phyloP scores from a whole-genome alignment of 2,329 filamentous ascomycete genomes.

The Claviceps spartinae region DNA sequence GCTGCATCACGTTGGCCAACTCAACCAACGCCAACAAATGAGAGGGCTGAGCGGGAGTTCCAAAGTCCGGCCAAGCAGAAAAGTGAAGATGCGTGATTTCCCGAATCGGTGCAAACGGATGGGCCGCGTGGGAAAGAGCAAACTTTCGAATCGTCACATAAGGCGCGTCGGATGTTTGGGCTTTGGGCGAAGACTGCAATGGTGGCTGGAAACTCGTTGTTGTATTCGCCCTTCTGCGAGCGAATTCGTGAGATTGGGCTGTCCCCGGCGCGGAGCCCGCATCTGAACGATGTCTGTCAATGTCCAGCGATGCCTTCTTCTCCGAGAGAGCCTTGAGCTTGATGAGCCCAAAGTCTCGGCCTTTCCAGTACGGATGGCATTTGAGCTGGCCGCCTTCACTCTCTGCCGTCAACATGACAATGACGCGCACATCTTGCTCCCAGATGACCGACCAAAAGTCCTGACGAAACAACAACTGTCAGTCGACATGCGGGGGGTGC shows the following conservation, averaged over 20 bases:
- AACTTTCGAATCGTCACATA: slow-evolving; percentile 81
- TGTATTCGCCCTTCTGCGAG: slow-evolving; percentile 40
- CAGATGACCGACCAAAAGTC: slow-evolving; percentile 98
- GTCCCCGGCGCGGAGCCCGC: slow-evolving; percentile 16
- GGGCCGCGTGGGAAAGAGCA: slow-evolving; percentile 58
- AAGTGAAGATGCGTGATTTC: slow-evolving; percentile 95
- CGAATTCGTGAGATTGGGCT: slow-evolving; percentile 21
- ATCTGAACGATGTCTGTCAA: slow-evolving; percentile 36
- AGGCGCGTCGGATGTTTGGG: slow-evolving; percentile 41
- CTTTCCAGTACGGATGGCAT: slow-evolving; percentile 87
- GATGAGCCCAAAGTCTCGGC: slow-evolving; percentile 63
- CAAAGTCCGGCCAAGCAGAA: slow-evolving; percentile 94
- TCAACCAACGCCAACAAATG: slow-evolving; percentile 85
- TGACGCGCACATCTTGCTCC: slow-evolving; percentile 89
- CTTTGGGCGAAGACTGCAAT: slow-evolving; percentile 15
- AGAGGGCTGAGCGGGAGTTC: slow-evolving; percentile 74
- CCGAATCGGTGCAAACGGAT: slow-evolving; percentile 74
- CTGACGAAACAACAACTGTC: slow-evolving; percentile 25
- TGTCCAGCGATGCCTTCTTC: slow-evolving; percentile 66
- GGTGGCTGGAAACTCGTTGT: slow-evolving; percentile 29
- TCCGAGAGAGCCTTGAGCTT: slow-evolving; percentile 68
- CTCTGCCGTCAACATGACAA: slow-evolving; percentile 94
- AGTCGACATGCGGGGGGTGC: background rate
- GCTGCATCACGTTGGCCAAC: slow-evolving; percentile 65
- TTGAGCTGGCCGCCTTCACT: slow-evolving; percentile 87